Percentiles rank a stretch among this genome's conserved stretches.
Conservation (phyloP, 2,329 filamentous ascomycete species). For the Hypoxylon sp. region DNA sequence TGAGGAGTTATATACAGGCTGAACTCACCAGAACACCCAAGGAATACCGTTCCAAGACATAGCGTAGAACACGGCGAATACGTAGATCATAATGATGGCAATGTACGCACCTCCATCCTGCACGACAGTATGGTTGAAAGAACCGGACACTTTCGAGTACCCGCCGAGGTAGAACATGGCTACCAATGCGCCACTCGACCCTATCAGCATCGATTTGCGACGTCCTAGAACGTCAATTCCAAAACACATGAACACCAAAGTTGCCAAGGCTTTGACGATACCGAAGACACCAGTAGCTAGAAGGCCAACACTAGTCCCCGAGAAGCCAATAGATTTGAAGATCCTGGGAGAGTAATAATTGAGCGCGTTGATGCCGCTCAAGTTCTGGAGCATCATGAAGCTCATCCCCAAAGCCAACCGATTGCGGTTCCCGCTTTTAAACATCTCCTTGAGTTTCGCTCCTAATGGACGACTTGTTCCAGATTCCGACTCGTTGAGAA, state of each 20-base stretch:
- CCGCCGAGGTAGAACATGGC: constrained; percentile 51
- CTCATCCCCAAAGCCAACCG: constrained; percentile 71
- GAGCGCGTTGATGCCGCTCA: constrained; percentile 70
- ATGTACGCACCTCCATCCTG: constrained; percentile 23
- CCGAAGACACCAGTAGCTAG: constrained; percentile 82
- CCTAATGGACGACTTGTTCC: constrained; percentile 5
- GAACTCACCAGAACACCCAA: constrained; percentile 47
- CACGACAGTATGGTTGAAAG: constrained; percentile 24
- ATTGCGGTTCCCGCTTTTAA: constrained; percentile 57
- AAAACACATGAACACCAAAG: constrained; percentile 67
- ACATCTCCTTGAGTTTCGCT: constrained; percentile 63
- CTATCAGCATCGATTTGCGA: constrained; percentile 43
- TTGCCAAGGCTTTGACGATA: constrained; percentile 79
- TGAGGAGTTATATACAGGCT: neutral
- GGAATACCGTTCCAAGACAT: constrained; percentile 51
- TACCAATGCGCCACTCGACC: constrained; percentile 42
- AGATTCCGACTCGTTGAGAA: constrained; percentile 48
- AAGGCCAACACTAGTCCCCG: constrained; percentile 61
- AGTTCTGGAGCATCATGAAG: constrained; percentile 70
- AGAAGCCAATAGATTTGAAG: constrained; percentile 69
- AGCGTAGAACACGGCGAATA: constrained; percentile 47
- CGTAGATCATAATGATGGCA: constrained; percentile 44
- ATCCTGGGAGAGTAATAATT: constrained; percentile 82
- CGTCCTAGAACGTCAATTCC: constrained; percentile 48
- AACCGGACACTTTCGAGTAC: constrained; percentile 43